Percentiles rank a stretch among this genome's conserved stretches.
phyloP scores from a whole-genome alignment of 2,329 filamentous ascomycete species.

The Claviceps africana region DNA sequence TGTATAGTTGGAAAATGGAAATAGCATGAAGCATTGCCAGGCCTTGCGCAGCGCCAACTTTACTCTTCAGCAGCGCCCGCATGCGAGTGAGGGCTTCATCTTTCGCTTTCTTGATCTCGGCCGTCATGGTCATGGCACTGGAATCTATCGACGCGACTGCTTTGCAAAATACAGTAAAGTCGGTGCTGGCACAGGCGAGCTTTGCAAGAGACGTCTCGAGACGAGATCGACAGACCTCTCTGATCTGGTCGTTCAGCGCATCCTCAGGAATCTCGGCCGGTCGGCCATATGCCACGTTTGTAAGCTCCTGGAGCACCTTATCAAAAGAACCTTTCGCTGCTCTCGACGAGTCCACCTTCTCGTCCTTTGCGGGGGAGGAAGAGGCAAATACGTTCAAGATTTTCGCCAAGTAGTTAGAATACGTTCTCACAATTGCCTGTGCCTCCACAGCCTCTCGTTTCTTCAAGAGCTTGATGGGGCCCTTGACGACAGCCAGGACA shows the following conservation, averaged over 20 bases:
- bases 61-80: conserved; percentile 34
- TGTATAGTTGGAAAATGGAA: conserved; percentile 77
- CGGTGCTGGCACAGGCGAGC: conserved; percentile 38
- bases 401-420: conserved; percentile 41
- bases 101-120: conserved; percentile 37
- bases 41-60: conserved; percentile 36
- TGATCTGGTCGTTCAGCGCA: conserved; percentile 35
- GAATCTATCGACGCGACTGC: conserved; percentile 40
- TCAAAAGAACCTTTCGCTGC: conserved; percentile 17
- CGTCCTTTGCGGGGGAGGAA: not conserved
- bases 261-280: conserved; percentile 27
- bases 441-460: conserved; percentile 16
- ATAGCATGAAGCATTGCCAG: conserved; percentile 73
- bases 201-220: conserved; percentile 45
- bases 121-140: conserved; percentile 39
- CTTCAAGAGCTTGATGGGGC: conserved; percentile 23
- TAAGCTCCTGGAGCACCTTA: conserved; percentile 36
- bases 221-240: conserved; percentile 40
- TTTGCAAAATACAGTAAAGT: conserved; percentile 38
- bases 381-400: conserved; percentile 27
- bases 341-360: conserved; percentile 11
- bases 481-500: conserved; percentile 33
- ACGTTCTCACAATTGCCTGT: conserved; percentile 28
- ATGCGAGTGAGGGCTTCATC: conserved; percentile 38
- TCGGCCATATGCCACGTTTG: conserved; percentile 40